Evolutionary conservation across 306 rosid genomes (phyloP).

Genomic region (Lathyrus tuberosus): DNA sequence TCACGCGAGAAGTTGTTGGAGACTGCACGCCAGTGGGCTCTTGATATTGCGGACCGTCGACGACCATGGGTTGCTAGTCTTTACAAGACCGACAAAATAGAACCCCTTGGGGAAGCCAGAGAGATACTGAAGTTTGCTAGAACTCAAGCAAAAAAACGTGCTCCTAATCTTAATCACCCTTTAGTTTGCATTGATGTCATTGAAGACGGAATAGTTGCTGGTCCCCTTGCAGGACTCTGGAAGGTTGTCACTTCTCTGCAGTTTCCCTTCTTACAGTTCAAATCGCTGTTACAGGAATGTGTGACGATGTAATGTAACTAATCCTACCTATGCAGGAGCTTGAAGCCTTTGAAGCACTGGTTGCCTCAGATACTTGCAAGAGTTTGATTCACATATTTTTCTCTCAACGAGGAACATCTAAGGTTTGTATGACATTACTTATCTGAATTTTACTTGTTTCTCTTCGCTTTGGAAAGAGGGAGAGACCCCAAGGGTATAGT

Average conservation of each 20-base stretch:
- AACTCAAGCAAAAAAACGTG: conserved; percentile 68
- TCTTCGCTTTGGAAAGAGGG: not conserved
- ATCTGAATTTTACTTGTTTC: conserved; percentile 13
- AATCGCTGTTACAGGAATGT: conserved; percentile 19
- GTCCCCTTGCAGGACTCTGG: conserved; percentile 83
- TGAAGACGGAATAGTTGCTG: conserved; percentile 82
- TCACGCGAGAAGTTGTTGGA: conserved; percentile 68
- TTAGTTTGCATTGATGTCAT: conserved; percentile 89
- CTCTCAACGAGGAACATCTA: conserved; percentile 85
- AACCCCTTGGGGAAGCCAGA: conserved; percentile 86
- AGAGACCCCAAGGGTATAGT: conserved; percentile 16
- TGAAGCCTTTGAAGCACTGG: conserved; percentile 64
- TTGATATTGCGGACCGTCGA: conserved; percentile 66
- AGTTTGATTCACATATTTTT: conserved; percentile 85
- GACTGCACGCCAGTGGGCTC: conserved; percentile 84
- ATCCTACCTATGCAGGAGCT: conserved; percentile 72
- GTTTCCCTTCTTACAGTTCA: conserved; percentile 27
- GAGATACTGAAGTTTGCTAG: conserved; percentile 83
- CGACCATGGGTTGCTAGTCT: conserved; percentile 91
- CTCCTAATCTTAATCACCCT: conserved; percentile 88
- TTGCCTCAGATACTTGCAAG: conserved; percentile 67
- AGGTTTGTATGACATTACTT: conserved; percentile 58
- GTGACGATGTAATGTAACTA: conserved; percentile 41
- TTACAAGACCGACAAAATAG: conserved; percentile 77
- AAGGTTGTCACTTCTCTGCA: conserved; percentile 63